Base-by-base conservation (phyloP, 257 asterid genomes). In the Nicotiana otophora region DNA sequence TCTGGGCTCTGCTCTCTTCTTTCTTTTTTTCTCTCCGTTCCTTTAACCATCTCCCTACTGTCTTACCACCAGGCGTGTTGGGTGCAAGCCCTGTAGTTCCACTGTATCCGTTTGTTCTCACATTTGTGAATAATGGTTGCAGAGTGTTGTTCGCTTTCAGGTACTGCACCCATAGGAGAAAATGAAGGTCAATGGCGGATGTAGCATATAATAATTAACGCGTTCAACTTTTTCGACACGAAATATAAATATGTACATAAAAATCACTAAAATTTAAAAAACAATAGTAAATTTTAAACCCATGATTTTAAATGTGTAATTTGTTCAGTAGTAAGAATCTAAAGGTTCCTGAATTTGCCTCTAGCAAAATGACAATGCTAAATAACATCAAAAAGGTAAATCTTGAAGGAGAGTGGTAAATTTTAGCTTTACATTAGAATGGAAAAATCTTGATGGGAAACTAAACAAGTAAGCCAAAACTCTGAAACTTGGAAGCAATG, bases 21-120 rank as follows among this genome's bases (percentile, higher is more conserved):
- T 91, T 96, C 90, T 94, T 96, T 90, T 93, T 96, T 90, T 94
- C 98, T 54, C 92, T 87, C 65, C 98, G 86, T 87, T 96, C 98
- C 88, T 96, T 96, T 58, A 96, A 69, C 99, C 99, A 96, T 85
- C 97, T 88, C 51, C 98, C 98, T 10, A 96, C 98, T 7, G 97
- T 94, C 91, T 91, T 94, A 26, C 97, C 97, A 0, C 96, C 94
- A 17, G 98, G 98, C 23, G 98, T 96, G 88, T 28, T 88, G 0
- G 90, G 91, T 0, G 80, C 96, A 93, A 53, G 89, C 91, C 7
- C 84, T 89, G 7, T 84, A 87, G 3, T 74, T 86, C 80, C 80
- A 36, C 19, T 87, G 82, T 84, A 91, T 57, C 90, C 94, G 63
- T 86, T 90, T 42, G 51, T 9, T 30, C 93, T 90, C 23, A 90